Evolutionary conservation across 1,284 basidiomycete species (phyloP).

Genomic region (Malassezia japonica): DNA sequence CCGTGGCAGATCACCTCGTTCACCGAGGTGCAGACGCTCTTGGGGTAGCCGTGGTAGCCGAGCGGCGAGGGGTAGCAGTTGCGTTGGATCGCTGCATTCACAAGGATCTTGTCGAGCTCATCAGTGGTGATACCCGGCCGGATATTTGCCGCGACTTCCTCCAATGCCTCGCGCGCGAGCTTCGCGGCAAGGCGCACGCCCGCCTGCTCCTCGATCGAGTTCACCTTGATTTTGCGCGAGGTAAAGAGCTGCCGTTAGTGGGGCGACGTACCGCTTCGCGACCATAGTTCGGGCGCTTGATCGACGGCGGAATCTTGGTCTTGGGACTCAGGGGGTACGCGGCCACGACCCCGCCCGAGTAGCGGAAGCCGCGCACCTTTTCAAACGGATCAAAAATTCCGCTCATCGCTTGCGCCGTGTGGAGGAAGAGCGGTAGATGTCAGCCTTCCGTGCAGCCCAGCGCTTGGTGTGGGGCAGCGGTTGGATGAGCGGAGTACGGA

Average conservation of each 20-base stretch:
- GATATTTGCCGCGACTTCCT: conserved; percentile 73
- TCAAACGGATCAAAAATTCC: conserved; percentile 35
- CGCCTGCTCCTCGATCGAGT: conserved; percentile 30
- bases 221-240: conserved; percentile 41
- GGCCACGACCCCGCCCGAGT: conserved; percentile 35
- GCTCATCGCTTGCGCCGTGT: conserved; percentile 1
- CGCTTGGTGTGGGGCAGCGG: too few species aligned
- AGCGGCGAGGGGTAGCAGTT: conserved; percentile 88
- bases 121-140: conserved; percentile 88
- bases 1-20: conserved; percentile 97
- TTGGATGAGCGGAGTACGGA: neutral
- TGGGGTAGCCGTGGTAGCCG: conserved; percentile 85
- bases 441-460: too few species aligned
- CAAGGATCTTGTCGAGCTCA: conserved; percentile 80
- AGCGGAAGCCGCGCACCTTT: conserved; percentile 28
- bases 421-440: too few species aligned
- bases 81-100: conserved; percentile 80
- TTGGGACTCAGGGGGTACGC: conserved; percentile 41
- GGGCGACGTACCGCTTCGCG: conserved; percentile 41
- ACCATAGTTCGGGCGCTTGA: conserved; percentile 44
- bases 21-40: conserved; percentile 85
- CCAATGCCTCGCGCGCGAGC: conserved; percentile 77
- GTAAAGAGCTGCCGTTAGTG: conserved; percentile 27
- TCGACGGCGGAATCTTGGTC: conserved; percentile 35
- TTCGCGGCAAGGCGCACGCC: conserved; percentile 37